Evolutionary conservation across 306 rosid genomes (phyloP), one percentile per base, ranked within the genome.

Genomic region (Styphnolobium japonicum): DNA sequence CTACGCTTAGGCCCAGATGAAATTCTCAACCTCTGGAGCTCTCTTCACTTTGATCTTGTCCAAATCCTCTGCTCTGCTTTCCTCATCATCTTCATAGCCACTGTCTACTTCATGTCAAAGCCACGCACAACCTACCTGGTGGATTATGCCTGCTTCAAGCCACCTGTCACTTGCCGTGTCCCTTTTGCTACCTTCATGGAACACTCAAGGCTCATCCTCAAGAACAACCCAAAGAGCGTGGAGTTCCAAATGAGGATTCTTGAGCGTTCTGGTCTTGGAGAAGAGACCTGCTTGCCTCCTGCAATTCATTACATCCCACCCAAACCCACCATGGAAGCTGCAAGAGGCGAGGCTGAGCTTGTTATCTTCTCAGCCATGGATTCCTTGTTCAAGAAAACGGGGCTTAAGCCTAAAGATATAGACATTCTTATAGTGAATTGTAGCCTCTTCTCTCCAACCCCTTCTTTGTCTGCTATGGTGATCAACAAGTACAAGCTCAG

Each of bases 121-220:
- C 97, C 98, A 14, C 73, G 92, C 3, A 83, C 91, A 25, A 70
- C 91, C 72, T 93, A 40, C 86, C 86, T 93, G 1, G 97, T 93
- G 0, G 98, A 93, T 70, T 93, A 91, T 37, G 89, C 97, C 0
- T 91, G 97, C 64, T 93, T 80, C 91, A 93, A 93, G 36, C 97
- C 98, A 0, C 98, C 98, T 0, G 81, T 90, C 18, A 91, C 95
- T 0, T 93, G 97, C 51, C 84, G 97, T 0, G 98, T 91, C 10
- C 98, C 98, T 3, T 91, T 89, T 57, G 89, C 98, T 10, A 91
- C 98, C 10, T 93, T 93, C 92, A 93, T 91, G 97, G 98, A 93
- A 33, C 98, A 93, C 19, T 91, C 98, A 0, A 76, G 93, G 23
- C 89, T 93, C 40, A 89, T 71, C 46, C 88, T 93, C 7, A 77